phyloP scores from a whole-genome alignment of 495 filamentous ascomycete species.

The Xylaria flabelliformis region DNA sequence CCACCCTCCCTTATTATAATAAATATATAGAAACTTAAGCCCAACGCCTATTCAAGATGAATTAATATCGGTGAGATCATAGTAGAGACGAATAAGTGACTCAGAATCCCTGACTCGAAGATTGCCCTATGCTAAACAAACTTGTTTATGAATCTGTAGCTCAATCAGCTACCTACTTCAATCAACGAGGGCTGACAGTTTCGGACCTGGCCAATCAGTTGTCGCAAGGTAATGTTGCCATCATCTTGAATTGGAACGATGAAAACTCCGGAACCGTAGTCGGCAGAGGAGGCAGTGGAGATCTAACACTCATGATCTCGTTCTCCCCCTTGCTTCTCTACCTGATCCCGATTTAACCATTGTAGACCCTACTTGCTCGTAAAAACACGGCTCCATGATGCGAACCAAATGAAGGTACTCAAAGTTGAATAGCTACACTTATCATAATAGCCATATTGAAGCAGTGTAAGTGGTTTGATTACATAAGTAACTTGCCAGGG shows the following conservation, averaged over 20 bases:
- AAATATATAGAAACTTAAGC: not conserved
- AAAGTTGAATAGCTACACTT: not conserved
- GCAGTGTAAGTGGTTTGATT: too few relatives aligned
- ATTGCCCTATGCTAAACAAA: not conserved
- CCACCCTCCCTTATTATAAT: too few relatives aligned
- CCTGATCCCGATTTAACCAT: not conserved
- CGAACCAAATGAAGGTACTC: not conserved
- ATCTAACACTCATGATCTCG: not conserved
- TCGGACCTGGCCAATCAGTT: too few relatives aligned
- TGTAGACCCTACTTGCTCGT: not conserved
- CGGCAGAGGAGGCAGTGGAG: not conserved
- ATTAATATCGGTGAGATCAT: not conserved
- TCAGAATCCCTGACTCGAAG: not conserved
- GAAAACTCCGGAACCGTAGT: too few relatives aligned
- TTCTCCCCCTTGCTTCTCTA: not conserved
- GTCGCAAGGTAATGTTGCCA: too few relatives aligned
- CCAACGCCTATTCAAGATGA: not conserved
- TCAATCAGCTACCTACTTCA: too few relatives aligned
- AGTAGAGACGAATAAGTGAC: not conserved
- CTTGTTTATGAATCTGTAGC: too few relatives aligned
- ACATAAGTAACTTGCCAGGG: too few relatives aligned
- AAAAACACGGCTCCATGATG: not conserved
- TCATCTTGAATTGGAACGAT: too few relatives aligned
- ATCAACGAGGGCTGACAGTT: too few relatives aligned
- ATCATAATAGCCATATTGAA: too few relatives aligned